A percentile compares a stretch with the other conserved stretches of the same genome.
These are phyloP conservation scores for Dunaliella primolecta DNA, from an alignment of 139 green algal species.

Conservation along the genomic window DNA sequence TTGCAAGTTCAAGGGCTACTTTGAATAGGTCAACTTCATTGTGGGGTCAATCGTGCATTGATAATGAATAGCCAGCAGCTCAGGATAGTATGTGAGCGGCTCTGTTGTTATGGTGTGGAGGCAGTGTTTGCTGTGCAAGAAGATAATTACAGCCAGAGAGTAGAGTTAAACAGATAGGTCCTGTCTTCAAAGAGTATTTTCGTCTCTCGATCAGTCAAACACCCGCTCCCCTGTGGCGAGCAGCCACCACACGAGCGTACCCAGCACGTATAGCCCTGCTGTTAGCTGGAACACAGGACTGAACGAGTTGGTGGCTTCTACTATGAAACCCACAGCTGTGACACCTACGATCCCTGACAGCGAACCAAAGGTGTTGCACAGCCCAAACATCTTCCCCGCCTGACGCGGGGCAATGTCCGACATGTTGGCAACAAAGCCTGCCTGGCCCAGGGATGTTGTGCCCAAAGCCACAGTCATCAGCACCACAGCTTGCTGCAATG, in stretches of 20 bases:
- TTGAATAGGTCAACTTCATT: too few species aligned
- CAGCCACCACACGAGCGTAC: conserved; percentile 63
- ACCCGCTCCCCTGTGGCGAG: conserved; percentile 53
- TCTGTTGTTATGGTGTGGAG: too few species aligned
- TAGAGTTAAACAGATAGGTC: too few species aligned
- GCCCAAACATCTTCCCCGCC: conserved; percentile 80
- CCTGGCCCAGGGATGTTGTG: conserved; percentile 75
- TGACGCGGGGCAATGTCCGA: conserved; percentile 78
- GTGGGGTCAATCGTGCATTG: too few species aligned
- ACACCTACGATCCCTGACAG: conserved; percentile 74
- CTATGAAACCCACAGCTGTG: conserved; percentile 68
- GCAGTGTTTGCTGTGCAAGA: too few species aligned
- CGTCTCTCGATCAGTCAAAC: conserved; percentile 56
- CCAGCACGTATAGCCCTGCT: conserved; percentile 71
- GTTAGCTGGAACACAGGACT: conserved; percentile 75
- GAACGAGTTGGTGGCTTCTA: conserved; percentile 70
- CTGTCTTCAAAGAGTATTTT: too few species aligned
- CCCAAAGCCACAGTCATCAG: conserved; percentile 74
- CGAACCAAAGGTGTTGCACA: conserved; percentile 88
- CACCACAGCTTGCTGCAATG: neutral
- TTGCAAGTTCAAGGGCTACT: too few species aligned
- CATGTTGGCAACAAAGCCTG: conserved; percentile 86
- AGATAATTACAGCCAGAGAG: too few species aligned
- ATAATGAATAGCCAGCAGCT: too few species aligned
- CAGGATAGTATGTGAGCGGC: too few species aligned